Base-by-base conservation (phyloP, 805 yeast genomes). In the Lipomyces yamanashiensis region DNA sequence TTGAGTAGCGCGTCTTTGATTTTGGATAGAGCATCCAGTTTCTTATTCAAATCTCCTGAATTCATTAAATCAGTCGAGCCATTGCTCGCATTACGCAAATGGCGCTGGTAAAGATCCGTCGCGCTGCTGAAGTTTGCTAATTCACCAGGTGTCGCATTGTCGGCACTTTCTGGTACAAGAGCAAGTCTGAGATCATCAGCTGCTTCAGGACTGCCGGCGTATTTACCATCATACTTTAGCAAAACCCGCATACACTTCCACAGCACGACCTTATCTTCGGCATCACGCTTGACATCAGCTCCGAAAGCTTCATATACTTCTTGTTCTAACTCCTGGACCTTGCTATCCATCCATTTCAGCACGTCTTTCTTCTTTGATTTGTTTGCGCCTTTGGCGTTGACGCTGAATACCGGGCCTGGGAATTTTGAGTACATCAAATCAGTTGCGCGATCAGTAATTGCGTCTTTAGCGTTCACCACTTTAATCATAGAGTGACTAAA, bases 291-390 rank as follows among this genome's bases (percentile, higher is more conserved):
- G 15, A 74, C 56, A 19, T 71, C 68, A 2, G 62, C 64, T 19
- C 71, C 74, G 33, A 56, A 36, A 1, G 69, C 53, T 10, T 70
- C 66, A 9, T 66, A 61, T 7, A 67, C 69, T 13, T 66, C 67
- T n/a, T 61, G 60, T 7, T 72, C 68, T 10, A 74, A 54, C 3
- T 62, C 66, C 5, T 64, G 70, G 15, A 76, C 66, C 54, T 76
- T 75, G 1, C 78, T 80, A 21, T 77, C 78, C n/a, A 87, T 68
- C 88, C 96, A 88, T 62, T 86, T 83, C 64, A 85, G 89, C 8
- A 90, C 73, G 48, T 87, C 95, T 71, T 86, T 88, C 73, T 80
- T 80, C 72, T 84, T 87, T 1, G 85, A 77, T 71, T 85, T 89
- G 48, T 71, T 70, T 34, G 74, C 72, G 8, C 79, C 76, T 61